phyloP scores from a whole-genome alignment of 2,329 filamentous ascomycete genomes.

The Pochonia chlamydosporia region DNA sequence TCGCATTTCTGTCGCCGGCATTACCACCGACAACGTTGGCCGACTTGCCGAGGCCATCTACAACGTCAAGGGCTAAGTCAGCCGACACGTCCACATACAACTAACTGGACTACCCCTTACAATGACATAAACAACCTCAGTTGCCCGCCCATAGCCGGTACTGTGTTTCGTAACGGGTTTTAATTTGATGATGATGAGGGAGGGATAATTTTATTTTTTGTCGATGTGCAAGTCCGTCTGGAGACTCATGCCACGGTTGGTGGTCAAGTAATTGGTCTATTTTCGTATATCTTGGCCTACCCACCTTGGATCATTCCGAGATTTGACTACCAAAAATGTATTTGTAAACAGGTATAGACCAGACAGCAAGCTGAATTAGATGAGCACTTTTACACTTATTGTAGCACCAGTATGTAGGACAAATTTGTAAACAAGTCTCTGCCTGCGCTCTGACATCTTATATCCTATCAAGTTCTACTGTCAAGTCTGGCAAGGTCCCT shows the following conservation, averaged over 20 bases:
- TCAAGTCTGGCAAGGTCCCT: slow-evolving; percentile 36
- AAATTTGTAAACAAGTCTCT: not conserved
- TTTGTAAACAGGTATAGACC: slow-evolving; percentile 1
- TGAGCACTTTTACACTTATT: not conserved
- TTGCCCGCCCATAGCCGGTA: not conserved
- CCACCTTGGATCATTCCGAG: not conserved
- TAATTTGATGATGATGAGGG: not conserved
- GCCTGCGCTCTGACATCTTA: too few species aligned
- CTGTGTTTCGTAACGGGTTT: not conserved
- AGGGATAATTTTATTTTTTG: not conserved
- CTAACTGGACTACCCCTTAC: not conserved
- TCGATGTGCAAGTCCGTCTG: not conserved
- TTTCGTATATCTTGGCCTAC: not conserved
- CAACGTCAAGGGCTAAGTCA: slow-evolving; percentile 65
- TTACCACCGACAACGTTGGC: slow-evolving; percentile 73
- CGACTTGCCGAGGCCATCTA: slow-evolving; percentile 78
- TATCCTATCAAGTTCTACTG: not conserved
- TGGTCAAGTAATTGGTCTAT: not conserved
- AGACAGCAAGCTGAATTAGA: not conserved
- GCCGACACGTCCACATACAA: not conserved
- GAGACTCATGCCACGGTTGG: not conserved
- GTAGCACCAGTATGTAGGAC: too few species aligned
- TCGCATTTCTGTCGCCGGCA: slow-evolving; percentile 79
- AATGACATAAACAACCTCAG: not conserved
- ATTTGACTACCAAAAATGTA: not conserved